Conservation (phyloP, 352 stramenopile species). For the Globisporangium acanthophoron region DNA sequence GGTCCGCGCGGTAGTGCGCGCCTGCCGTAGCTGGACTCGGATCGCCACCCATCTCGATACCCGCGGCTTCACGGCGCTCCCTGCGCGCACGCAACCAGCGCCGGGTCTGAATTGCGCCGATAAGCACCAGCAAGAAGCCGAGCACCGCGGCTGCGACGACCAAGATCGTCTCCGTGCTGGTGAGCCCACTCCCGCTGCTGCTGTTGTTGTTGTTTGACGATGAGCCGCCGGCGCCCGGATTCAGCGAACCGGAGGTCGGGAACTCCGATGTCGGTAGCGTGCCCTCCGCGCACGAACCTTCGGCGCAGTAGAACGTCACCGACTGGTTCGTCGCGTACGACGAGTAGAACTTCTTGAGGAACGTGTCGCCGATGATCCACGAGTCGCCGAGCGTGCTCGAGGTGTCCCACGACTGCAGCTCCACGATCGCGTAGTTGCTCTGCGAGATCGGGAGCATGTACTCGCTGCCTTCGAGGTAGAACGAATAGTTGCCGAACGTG, state of each 20-base stretch:
- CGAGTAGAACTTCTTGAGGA: conserved; percentile 72
- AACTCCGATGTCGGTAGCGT: background rate
- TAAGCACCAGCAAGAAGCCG: conserved; percentile 13
- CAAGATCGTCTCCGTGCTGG: conserved; percentile 3
- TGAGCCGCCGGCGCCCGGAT: conserved; percentile 1
- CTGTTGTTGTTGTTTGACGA: conserved; percentile 1
- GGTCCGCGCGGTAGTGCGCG: conserved; percentile 11
- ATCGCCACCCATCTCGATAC: background rate
- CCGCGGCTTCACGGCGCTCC: background rate
- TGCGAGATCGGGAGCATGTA: conserved; percentile 37
- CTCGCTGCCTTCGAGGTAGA: conserved; percentile 53
- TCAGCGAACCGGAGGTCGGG: conserved; percentile 3
- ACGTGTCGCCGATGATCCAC: conserved; percentile 78
- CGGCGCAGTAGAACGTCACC: conserved; percentile 52
- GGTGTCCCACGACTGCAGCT: conserved; percentile 23
- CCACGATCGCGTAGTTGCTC: conserved; percentile 25
- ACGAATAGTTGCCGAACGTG: conserved; percentile 50
- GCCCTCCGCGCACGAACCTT: conserved; percentile 7
- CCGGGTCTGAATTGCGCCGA: conserved; percentile 14
- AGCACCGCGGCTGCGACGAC: conserved; percentile 2
- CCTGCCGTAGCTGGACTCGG: background rate
- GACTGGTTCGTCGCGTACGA: conserved; percentile 56
- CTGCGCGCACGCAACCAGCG: conserved; percentile 2
- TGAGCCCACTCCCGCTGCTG: background rate
- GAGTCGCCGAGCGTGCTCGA: conserved; percentile 27